Evolutionary conservation across 768 basidiomycete species (phyloP), one percentile per base, ranked within the genome.

Genomic region (Antrodiella citrinella): DNA sequence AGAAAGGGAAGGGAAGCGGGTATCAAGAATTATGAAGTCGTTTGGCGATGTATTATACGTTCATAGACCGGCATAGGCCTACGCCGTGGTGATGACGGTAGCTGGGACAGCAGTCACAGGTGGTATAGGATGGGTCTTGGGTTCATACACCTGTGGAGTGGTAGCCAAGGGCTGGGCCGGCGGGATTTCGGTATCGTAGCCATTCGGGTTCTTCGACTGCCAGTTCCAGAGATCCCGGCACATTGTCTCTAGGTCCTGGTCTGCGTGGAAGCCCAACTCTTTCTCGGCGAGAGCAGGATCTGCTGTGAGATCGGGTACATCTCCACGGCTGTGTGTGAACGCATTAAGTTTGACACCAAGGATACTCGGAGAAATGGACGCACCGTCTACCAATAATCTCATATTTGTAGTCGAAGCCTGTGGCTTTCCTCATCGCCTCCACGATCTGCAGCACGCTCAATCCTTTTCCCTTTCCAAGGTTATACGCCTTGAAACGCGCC

Each of bases 161-260:
- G 30, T 35, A 15, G 30, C 7, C 15, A 7, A 15, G 15, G 30
- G 30, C 15, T 45, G 44, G 7, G 21, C 21, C 15, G 3, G 25
- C 7, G 30, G 30, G 7, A 15, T 15, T 35, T 35, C 30, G 30
- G 30, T 35, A 35, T 9, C 74, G 55, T 89, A 96, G 2, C 93
- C 93, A 24, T 78, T 63, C 4, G 88, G 90, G 60, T 96, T 90
- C 66, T 82, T 89, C n/a, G 81, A 82, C 72, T 98, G 95, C 91
- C 94, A 99, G 70, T 94, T 94, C 96, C 96, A 98, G 59, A 96
- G 72, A 68, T 99, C 96, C 50, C 80, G 74, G 68, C 96, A 98
- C 91, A 98, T 98, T 50, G 84, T 83, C 54, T 92, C 85, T 42
- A 99, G 75, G 58, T 82, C 75, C 60, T 81, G 76, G 22, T 76